These are phyloP conservation scores for Quercus mongolica DNA, from an alignment of 306 rosid genomes.

Conservation along the genomic window DNA sequence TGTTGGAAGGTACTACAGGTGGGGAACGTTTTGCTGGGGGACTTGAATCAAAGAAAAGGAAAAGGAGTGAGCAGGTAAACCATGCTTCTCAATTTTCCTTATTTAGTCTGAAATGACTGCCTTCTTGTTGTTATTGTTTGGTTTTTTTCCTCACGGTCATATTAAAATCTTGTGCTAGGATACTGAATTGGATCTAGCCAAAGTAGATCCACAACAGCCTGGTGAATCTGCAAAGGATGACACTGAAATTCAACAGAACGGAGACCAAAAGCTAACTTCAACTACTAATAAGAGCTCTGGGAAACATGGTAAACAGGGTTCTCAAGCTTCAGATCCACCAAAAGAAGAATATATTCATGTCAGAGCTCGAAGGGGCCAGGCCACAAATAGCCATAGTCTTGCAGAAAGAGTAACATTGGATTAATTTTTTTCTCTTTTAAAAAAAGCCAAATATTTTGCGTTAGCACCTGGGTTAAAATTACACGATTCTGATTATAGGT, in stretches of 20 bases:
- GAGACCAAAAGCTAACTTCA: constrained; percentile 49
- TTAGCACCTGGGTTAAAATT: background rate
- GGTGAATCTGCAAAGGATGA: constrained; percentile 51
- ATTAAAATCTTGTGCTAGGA: constrained; percentile 48
- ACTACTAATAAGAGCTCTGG: constrained; percentile 47
- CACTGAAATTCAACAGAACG: constrained; percentile 49
- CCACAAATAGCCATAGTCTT: constrained; percentile 98
- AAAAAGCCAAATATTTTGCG: background rate
- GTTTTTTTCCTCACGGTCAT: constrained; percentile 6
- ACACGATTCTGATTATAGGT: constrained; percentile 50
- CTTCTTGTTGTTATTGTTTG: background rate
- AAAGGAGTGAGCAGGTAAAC: constrained; percentile 72
- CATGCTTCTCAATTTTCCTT: constrained; percentile 4
- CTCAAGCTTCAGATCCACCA: constrained; percentile 71
- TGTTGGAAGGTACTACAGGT: constrained; percentile 51
- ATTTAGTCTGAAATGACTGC: background rate
- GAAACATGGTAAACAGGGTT: constrained; percentile 68
- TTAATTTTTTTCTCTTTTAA: background rate
- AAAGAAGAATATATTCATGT: constrained; percentile 93
- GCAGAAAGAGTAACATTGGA: constrained; percentile 80
- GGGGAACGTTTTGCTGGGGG: constrained; percentile 54
- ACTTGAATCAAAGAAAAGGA: constrained; percentile 74
- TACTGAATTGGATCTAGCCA: constrained; percentile 44
- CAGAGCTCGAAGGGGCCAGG: constrained; percentile 98
- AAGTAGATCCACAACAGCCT: constrained; percentile 39